Percentiles rank a stretch among this genome's conserved stretches.
Evolutionary conservation across 768 basidiomycete genomes (phyloP).

Genomic region (Lactarius vividus): DNA sequence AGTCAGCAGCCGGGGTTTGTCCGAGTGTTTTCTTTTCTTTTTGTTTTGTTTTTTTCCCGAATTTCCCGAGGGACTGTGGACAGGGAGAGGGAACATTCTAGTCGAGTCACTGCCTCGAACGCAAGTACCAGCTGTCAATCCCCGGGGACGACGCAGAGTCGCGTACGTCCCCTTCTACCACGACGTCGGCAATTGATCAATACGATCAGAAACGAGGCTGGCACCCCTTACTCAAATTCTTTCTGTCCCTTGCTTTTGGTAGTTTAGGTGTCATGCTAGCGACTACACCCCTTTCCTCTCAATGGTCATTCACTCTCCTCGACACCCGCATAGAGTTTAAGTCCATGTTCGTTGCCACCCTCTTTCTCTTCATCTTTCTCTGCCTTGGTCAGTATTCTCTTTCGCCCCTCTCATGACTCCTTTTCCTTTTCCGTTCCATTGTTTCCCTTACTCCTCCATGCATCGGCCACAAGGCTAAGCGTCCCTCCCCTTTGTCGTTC

Average conservation of each 20-base stretch:
- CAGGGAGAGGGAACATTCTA: not conserved
- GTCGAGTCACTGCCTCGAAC: not conserved
- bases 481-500: not conserved
- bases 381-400: conserved; percentile 60
- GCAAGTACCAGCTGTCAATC: not conserved
- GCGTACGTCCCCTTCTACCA: conserved; percentile 21
- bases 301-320: conserved; percentile 46
- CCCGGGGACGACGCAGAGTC: conserved; percentile 15
- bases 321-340: conserved; percentile 61
- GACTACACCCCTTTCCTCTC: conserved; percentile 35
- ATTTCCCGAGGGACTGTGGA: not conserved
- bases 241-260: conserved; percentile 17
- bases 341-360: conserved; percentile 66
- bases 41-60: not conserved
- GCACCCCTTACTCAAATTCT: conserved; percentile 12
- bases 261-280: conserved; percentile 20
- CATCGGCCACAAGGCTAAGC: conserved; percentile 3
- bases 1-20: not conserved
- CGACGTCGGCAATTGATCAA: conserved; percentile 15
- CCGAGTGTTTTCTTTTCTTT: not conserved
- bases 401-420: conserved; percentile 8
- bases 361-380: conserved; percentile 65
- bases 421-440: conserved; percentile 11
- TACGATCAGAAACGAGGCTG: conserved; percentile 9
- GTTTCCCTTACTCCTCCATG: conserved; percentile 22